Evolutionary conservation across 1,284 basidiomycete species (phyloP), one percentile per base, ranked within the genome.

Genomic region (Marasmius sp.): DNA sequence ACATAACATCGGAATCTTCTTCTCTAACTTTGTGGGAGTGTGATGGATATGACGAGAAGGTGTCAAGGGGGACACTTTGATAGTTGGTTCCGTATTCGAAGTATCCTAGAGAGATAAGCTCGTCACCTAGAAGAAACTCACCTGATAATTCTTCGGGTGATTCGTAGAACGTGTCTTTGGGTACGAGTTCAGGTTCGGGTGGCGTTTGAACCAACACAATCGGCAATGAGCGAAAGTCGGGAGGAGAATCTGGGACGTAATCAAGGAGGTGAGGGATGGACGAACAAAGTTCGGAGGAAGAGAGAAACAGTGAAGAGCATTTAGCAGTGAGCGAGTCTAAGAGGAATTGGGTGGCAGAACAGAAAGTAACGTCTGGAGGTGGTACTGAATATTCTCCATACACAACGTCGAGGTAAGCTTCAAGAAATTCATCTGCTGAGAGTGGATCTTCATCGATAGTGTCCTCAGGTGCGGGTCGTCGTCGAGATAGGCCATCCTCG

Each of bases 401-500:
- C 27, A 11, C 36, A 12, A 45, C 5, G 36, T n/a, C 18, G 36
- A 64, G 48, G 6, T 63, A 53, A 5, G 58, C 54, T 1, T 67
- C 61, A 6, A 69, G 53, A 50, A 64, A 67, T 8, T 63, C 66
- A 41, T 70, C 67, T 4, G 62, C 49, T 16, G 66, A 68, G 11
- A 66, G 60, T 11, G 64, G 61, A 33, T 67, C 61, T 12, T 66
- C 65, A 14, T 12, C 36, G n/a, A 66, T 62, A 0, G 58, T 49
- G 34, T 70, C 69, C n/a, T 66, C 65, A n/a, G 61, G 38, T 12
- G 65, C 49, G 0, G 14, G 34, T 12, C 59, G 61, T 11, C 66
- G 39, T 36, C 71, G 27, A 2, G 69, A 78, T 0, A 79, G 65
- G 0, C 71, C 75, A 56, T 78, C 76, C 33, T 70, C 67, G 0